Evolutionary conservation across 345 rosid genomes (phyloP).

Genomic region (Trapa incisa): DNA sequence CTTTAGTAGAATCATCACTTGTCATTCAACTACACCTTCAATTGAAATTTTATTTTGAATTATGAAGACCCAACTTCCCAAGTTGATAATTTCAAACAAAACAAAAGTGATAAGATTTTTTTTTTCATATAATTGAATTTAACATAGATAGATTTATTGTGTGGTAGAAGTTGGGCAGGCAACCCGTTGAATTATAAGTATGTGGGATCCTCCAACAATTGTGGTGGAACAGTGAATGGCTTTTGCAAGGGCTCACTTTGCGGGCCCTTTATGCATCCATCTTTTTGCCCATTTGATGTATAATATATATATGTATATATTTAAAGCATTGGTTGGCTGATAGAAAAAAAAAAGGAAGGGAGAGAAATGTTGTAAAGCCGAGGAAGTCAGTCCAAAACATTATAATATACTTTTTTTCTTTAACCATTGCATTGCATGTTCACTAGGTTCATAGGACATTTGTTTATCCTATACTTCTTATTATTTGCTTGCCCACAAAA

Average conservation of each 20-base stretch:
- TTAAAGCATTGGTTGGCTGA: background rate
- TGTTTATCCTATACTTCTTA: constrained; percentile 7
- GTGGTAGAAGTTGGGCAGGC: too few species aligned
- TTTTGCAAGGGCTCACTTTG: constrained; percentile 1
- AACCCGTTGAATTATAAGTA: too few species aligned
- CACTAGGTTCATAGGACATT: constrained; percentile 2
- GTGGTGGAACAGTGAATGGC: background rate
- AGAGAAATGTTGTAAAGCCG: background rate
- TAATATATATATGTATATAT: background rate
- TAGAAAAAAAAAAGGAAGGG: background rate
- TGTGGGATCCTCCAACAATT: background rate
- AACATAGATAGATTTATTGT: too few species aligned
- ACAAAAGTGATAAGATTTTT: too few species aligned
- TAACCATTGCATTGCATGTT: background rate
- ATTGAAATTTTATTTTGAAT: too few species aligned
- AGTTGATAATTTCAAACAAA: too few species aligned
- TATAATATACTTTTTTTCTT: background rate
- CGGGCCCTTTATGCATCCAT: constrained; percentile 4
- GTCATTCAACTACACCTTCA: too few species aligned
- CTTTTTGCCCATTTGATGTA: background rate
- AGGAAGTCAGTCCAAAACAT: constrained; percentile 5
- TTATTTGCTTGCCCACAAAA: background rate
- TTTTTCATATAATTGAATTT: too few species aligned
- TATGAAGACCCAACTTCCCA: too few species aligned
- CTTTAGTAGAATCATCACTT: too few species aligned